A percentile compares a stretch with the other conserved stretches of the same genome.
Conservation (phyloP, 495 filamentous ascomycete genomes). For the Zalerion maritima region DNA sequence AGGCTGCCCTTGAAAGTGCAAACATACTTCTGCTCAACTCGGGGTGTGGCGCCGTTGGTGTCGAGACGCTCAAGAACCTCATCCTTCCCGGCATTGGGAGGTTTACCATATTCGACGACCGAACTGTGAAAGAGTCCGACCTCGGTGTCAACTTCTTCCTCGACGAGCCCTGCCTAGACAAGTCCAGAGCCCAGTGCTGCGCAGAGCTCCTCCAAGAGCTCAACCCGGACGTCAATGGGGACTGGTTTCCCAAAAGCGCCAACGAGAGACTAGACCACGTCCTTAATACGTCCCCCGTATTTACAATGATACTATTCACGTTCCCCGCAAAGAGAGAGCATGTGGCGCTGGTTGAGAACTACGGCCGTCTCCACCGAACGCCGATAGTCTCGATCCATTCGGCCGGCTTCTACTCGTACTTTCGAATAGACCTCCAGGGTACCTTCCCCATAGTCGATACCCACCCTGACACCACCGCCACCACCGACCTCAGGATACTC, state of each 20-base stretch:
- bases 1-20: constrained; percentile 77
- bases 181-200: constrained; percentile 63
- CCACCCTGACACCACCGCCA: constrained; percentile 77
- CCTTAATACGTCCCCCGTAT: constrained; percentile 33
- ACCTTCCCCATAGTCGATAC: constrained; percentile 93
- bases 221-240: constrained; percentile 86
- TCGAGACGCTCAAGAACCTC: constrained; percentile 93
- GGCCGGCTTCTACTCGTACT: constrained; percentile 76
- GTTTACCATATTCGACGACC: constrained; percentile 85
- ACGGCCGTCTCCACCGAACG: constrained; percentile 45
- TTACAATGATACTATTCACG: constrained; percentile 63
- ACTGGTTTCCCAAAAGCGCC: constrained; percentile 32
- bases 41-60: constrained; percentile 66
- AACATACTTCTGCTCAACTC: constrained; percentile 81
- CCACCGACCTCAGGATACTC: constrained; percentile 72
- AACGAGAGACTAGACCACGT: constrained; percentile 20
- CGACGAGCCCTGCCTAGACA: constrained; percentile 61
- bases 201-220: constrained; percentile 69
- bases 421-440: constrained; percentile 58
- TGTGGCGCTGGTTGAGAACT: constrained; percentile 40
- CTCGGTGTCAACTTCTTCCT: constrained; percentile 95
- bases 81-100: constrained; percentile 75
- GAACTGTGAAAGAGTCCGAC: constrained; percentile 62
- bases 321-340: constrained; percentile 47
- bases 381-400: constrained; percentile 76